Conservation (phyloP, 2,329 filamentous ascomycete species). For the Akanthomyces muscarius region DNA sequence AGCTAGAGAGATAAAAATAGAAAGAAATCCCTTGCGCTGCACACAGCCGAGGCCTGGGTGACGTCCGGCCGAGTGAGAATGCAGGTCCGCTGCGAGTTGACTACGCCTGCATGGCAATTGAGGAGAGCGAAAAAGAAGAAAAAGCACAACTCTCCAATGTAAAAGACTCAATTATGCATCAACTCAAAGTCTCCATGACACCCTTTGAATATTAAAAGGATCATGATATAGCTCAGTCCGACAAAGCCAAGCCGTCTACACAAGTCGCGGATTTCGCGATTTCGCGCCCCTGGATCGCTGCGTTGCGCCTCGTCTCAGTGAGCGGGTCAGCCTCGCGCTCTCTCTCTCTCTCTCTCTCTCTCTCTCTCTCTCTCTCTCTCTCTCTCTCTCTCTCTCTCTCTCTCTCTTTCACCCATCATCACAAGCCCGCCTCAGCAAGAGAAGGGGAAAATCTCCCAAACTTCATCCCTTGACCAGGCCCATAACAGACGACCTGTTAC, state of each 20-base stretch:
- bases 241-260: neutral
- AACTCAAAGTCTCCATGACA: neutral
- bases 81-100: neutral
- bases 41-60: no score
- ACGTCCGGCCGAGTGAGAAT: no score
- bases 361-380: no score
- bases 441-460: no score
- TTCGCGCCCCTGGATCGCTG: neutral
- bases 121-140: neutral
- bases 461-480: neutral
- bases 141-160: neutral
- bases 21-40: neutral
- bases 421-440: neutral
- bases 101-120: neutral
- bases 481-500: neutral
- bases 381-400: no score
- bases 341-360: no score
- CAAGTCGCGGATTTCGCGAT: neutral
- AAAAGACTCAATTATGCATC: neutral
- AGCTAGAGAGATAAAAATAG: neutral
- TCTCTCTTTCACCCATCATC: no score
- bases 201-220: neutral
- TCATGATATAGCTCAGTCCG: neutral
- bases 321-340: no score
- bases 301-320: no score